Base-by-base conservation (phyloP, 2,329 filamentous ascomycete genomes). In the Claviceps pusilla region DNA sequence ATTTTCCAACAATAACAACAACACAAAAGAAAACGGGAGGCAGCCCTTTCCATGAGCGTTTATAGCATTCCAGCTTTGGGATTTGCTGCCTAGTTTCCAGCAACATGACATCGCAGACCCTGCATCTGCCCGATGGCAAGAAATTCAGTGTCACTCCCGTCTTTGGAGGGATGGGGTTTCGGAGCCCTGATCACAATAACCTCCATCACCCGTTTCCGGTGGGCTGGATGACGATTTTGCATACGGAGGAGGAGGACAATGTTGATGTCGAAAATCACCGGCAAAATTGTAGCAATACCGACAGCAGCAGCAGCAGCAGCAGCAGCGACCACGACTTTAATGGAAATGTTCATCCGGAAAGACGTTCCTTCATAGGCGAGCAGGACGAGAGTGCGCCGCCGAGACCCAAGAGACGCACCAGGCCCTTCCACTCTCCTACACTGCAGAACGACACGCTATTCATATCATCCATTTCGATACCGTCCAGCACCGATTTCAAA, bases 101-200 rank as follows among this genome's bases (percentile, higher is more conserved):
- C 4, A 41, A 4, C 11, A 72, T 72, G 70, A 58, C 66, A 50
- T 66, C 69, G 43, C 66, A 72, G 56, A 66, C 78, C 49, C 75
- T 90, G 56, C 79, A 86, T 67, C 75, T 97, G 60, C 91, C 91
- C 50, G 94, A 96, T 70, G 91, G 90, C 64, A 88, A 93, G 71
- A 84, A 77, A 59, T 79, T 93, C 64, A 85, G 83, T 3, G 86
- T 95, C 37, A 82, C 82, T 14, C 87, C 89, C 0, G 88, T 95
- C 31, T 96, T 95, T 66, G 89, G 87, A n/a, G 91, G 91, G 37
- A 77, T 93, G 54, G 87, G 84, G 63, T 96, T 96, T 81, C 93
- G 90, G 67, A 80, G 83, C 55, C 85, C 88, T 65, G 85, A 93
- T 57, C 72, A 87, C 58, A 85, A 78, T 63, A 73, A 76, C 31